phyloP scores from a whole-genome alignment of 192 early-diverging fungal genomes.

The Rhizophagus sp. region DNA sequence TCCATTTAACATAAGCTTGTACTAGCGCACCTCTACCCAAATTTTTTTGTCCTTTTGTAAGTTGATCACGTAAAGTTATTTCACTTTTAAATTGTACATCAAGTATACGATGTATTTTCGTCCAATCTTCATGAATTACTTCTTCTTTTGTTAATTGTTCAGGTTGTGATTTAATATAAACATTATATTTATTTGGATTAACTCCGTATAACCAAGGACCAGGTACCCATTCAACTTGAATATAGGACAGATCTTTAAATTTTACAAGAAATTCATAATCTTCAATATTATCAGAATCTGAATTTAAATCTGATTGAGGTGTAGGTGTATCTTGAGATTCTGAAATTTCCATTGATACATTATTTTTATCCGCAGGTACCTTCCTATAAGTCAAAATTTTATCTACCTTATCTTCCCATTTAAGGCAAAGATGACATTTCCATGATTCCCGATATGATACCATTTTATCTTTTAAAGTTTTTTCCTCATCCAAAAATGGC shows the following conservation, averaged over 20 bases:
- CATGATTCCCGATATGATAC: slow-evolving; percentile 40
- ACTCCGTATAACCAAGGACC: slow-evolving; percentile 44
- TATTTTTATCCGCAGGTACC: not conserved
- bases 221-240: slow-evolving; percentile 54
- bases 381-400: slow-evolving; percentile 34
- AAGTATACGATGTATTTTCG: slow-evolving; percentile 42
- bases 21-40: slow-evolving; percentile 5
- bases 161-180: slow-evolving; percentile 34
- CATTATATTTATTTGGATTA: slow-evolving; percentile 29
- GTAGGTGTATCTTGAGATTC: slow-evolving; percentile 18
- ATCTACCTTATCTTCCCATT: slow-evolving; percentile 42
- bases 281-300: slow-evolving; percentile 1
- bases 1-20: slow-evolving; percentile 68
- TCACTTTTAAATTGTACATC: slow-evolving; percentile 39
- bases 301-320: not conserved
- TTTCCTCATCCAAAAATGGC: not conserved
- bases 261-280: slow-evolving; percentile 47
- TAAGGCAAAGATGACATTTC: slow-evolving; percentile 41
- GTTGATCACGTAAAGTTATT: slow-evolving; percentile 9
- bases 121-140: slow-evolving; percentile 40
- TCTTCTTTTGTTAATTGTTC: slow-evolving; percentile 31
- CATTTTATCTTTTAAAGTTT: slow-evolving; percentile 29
- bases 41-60: not conserved
- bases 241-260: slow-evolving; percentile 47
- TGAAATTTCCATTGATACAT: slow-evolving; percentile 12